Evolutionary conservation across 2,329 filamentous ascomycete species (phyloP), one percentile per base, ranked within the genome.

Genomic region (Zymoseptoria crescenta): DNA sequence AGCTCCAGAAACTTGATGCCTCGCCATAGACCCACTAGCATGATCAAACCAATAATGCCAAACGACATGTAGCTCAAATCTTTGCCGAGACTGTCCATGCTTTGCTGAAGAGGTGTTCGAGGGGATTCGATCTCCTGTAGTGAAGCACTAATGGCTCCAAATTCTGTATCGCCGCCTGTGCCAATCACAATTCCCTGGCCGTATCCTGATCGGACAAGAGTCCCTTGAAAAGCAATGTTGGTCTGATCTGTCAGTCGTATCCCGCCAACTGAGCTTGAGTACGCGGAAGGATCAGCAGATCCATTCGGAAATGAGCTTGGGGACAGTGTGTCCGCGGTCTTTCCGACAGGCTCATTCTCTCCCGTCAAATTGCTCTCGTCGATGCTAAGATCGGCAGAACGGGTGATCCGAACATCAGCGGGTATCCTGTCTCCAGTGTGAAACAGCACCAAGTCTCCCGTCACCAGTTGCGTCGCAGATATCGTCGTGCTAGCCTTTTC

Each of bases 221-320:
- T 99, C 28, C 94, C 94, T 92, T 99, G 97, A 73, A 96, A 97
- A 1, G 92, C 94, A 72, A 99, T 92, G 69, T 99, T 97, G 68
- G 88, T 89, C 67, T 87, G 84, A 56, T 88, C 87, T 62, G 88
- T 89, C 55, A 88, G 76, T 54, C 84, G 81, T 51, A 89, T 82
- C 28, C 83, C 83, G 62, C 80, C 84, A 41, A 59, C 56, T 9
- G 51, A 28, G n/a, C 51, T 1, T 19, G 24, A 29, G 10, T 50
- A 56, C 16, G 52, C 54, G 61, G 35, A 49, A 24, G 62, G 59
- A 58, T 65, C 57, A 21, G 61, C 53, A 51, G 56, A 60, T 50
- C 68, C 66, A 59, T 70, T 68, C 61, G 59, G 57, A 29, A 59
- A 54, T n/a, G 60, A 49, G 8, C 56, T 58, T 10, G 59, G 52